Evolutionary conservation across 139 green algal genomes (phyloP), one percentile per base, ranked within the genome.

Genomic region (Coelastrella sp.): DNA sequence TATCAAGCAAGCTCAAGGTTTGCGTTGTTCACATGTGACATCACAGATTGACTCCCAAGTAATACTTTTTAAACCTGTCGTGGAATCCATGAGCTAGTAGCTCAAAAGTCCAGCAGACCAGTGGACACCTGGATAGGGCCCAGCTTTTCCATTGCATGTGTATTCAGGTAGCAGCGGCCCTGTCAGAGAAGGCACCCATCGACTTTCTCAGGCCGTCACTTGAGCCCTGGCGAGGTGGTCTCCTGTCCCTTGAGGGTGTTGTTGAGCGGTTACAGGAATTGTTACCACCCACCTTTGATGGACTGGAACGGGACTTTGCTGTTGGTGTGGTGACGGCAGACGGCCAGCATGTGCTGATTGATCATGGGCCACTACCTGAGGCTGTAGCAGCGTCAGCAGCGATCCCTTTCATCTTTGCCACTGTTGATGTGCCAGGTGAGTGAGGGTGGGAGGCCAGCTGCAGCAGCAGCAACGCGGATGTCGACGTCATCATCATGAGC

Each of bases 381-480:
- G 96, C 97, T 6, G 96, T 99, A 22, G 96, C 93, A 65, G 97
- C 97, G 6, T 98, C 95, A 5, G 97, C 96, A 1, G 97, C 97
- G 66, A 98, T 99, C 76, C 97, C 97, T 9, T 91, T 97, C 24
- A 76, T 99, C 0, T 99, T 99, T 79, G 58, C 92, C 7, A 84
- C 90, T 11, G 95, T 99, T 20, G 68, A 93, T 14, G 93, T 99
- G 56, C 96, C 96, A 81, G 95, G 95, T 95, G 87, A 19, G 84
- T 63, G 82, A 73, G 7, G 61, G 7, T 58, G 11, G 7, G 0
- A 3, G 35, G 35, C 10, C 73, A 80, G 1, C 15, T 14, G 4
- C 15, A n/a, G 4, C 73, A 35, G 5, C 73, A 82, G n/a, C 24
- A 49, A 49, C 35, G 35, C 35, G 1, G 35, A 49, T 49, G 35